Conservation (phyloP, 176 grass and related monocot species). For the Hordeum vulgare region MorexV3_pseudomolecules_assembly NC_058518.1:45315261-45315760, state of each 20-base stretch:
- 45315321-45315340: background rate
- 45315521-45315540: too few species aligned
- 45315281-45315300: background rate
- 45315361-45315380: background rate
- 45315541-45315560: background rate
- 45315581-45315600: background rate
- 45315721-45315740: conserved; percentile 30
- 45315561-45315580: background rate
- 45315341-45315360: background rate
- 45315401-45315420: background rate
- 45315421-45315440: background rate
- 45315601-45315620: background rate
- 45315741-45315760: conserved; percentile 80
- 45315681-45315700: background rate
- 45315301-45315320: background rate
- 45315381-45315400: background rate
- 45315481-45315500: background rate
- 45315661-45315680: background rate
- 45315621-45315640: background rate
- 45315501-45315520: background rate
- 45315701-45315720: conserved; percentile 50
- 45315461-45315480: background rate
- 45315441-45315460: background rate
- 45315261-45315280: background rate
- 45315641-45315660: background rate